phyloP scores from a whole-genome alignment of 345 rosid species.

The Triadica sebifera region DNA sequence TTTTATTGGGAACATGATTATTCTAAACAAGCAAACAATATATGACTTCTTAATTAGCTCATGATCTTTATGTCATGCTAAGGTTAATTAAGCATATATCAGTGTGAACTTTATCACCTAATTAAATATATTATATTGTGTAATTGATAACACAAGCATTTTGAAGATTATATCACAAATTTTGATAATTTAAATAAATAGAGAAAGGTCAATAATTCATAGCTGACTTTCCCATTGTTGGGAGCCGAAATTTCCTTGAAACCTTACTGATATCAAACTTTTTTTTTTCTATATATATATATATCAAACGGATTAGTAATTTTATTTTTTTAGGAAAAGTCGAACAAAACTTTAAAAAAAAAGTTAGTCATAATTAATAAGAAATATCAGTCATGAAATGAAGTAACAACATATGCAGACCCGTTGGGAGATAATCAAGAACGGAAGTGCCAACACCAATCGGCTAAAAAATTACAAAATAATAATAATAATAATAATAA shows the following conservation, averaged over 20 bases:
- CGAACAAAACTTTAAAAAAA: too few relatives aligned
- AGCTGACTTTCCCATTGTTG: not conserved
- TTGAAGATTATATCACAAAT: too few relatives aligned
- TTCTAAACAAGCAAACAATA: not conserved
- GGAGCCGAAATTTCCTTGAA: slow-evolving; percentile 6
- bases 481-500: too few relatives aligned
- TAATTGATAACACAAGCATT: too few relatives aligned
- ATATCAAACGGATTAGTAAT: not conserved
- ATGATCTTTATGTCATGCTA: not conserved
- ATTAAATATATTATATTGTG: too few relatives aligned
- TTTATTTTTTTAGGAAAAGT: too few relatives aligned
- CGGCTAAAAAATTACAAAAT: too few relatives aligned
- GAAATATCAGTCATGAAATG: too few relatives aligned
- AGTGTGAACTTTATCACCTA: not conserved
- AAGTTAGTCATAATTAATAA: too few relatives aligned
- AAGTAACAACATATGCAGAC: too few relatives aligned
- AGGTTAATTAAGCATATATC: not conserved
- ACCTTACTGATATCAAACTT: not conserved
- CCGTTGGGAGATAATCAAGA: too few relatives aligned
- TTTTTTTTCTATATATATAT: not conserved
- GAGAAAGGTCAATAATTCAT: not conserved
- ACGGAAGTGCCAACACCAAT: too few relatives aligned
- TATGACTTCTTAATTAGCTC: not conserved
- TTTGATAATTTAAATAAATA: not conserved
- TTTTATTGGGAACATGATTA: not conserved